These are phyloP conservation scores for Alternaria postmessia DNA, from an alignment of 2,329 filamentous ascomycete species.

Conservation along the genomic window DNA sequence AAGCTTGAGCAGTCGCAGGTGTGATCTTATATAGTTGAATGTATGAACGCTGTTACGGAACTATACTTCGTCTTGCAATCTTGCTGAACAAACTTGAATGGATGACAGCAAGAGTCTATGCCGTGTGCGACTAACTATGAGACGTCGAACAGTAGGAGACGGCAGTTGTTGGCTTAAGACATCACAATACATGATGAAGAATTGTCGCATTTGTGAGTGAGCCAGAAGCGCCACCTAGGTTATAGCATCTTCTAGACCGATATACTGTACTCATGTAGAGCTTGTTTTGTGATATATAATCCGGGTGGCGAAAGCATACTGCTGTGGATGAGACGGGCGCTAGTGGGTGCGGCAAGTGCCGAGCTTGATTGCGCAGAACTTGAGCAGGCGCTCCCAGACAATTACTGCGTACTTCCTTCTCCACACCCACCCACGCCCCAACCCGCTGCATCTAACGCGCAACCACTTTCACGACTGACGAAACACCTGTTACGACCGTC, in stretches of 20 bases:
- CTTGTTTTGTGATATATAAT: not conserved
- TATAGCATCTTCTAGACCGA: not conserved
- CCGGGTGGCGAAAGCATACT: not conserved
- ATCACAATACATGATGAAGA: not conserved
- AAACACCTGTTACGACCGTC: slow-evolving; percentile 19
- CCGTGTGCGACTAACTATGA: not conserved
- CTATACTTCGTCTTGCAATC: not conserved
- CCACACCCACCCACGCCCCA: slow-evolving; percentile 16
- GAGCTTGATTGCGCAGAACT: slow-evolving; percentile 22
- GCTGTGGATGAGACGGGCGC: not conserved
- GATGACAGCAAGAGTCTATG: not conserved
- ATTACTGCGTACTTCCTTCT: slow-evolving; percentile 6
- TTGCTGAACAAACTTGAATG: not conserved
- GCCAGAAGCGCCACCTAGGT: too few relatives aligned
- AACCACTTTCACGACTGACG: slow-evolving; percentile 22
- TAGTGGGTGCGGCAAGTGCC: slow-evolving; percentile 22
- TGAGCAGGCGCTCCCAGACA: slow-evolving; percentile 22
- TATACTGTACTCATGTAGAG: not conserved
- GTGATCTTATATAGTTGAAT: not conserved
- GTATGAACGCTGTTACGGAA: not conserved
- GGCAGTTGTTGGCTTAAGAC: not conserved
- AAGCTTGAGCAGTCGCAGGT: not conserved
- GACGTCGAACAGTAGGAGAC: not conserved
- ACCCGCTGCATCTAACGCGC: slow-evolving; percentile 13
- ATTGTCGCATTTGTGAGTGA: not conserved